Evolutionary conservation across 768 basidiomycete species (phyloP).

Genomic region (Plicaturopsis crispa): DNA sequence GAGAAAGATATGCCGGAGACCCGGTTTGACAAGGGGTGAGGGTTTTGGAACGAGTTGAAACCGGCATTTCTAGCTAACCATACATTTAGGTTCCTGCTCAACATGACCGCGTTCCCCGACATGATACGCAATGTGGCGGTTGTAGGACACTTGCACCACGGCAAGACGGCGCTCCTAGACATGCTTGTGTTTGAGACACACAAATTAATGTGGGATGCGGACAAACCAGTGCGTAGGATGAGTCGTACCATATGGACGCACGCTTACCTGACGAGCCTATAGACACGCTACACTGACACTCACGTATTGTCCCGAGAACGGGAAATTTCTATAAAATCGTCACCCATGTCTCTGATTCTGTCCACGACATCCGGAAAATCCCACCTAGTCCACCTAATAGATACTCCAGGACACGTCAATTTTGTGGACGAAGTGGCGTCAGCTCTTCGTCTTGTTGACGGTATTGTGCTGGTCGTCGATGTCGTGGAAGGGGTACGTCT

Average conservation of each 20-base stretch:
- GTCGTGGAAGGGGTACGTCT: slow-evolving; percentile 91
- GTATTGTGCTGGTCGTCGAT: slow-evolving; percentile 90
- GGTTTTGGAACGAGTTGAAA: slow-evolving; percentile 1
- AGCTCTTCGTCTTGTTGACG: slow-evolving; percentile 81
- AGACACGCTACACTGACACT: slow-evolving; percentile 96
- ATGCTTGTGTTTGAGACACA: slow-evolving; percentile 98
- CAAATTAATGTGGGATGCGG: slow-evolving; percentile 89
- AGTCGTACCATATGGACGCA: slow-evolving; percentile 6
- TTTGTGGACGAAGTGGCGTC: slow-evolving; percentile 97
- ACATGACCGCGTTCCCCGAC: slow-evolving; percentile 84
- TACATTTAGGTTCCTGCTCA: slow-evolving; percentile 72
- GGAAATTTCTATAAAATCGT: slow-evolving; percentile 92
- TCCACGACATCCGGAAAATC: slow-evolving; percentile 86
- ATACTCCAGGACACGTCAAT: slow-evolving; percentile 97
- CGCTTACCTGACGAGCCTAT: slow-evolving; percentile 10
- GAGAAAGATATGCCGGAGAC: slow-evolving; percentile 96
- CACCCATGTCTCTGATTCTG: slow-evolving; percentile 90
- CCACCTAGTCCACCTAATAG: slow-evolving; percentile 87
- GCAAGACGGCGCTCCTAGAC: slow-evolving; percentile 94
- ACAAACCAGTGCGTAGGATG: slow-evolving; percentile 60
- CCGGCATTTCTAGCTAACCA: neutral
- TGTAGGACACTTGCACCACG: slow-evolving; percentile 95
- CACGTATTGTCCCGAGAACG: slow-evolving; percentile 85
- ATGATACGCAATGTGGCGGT: slow-evolving; percentile 96
- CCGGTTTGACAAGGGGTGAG: slow-evolving; percentile 94